phyloP scores from a whole-genome alignment of 495 filamentous ascomycete species.

The Trichoderma reesei region DNA sequence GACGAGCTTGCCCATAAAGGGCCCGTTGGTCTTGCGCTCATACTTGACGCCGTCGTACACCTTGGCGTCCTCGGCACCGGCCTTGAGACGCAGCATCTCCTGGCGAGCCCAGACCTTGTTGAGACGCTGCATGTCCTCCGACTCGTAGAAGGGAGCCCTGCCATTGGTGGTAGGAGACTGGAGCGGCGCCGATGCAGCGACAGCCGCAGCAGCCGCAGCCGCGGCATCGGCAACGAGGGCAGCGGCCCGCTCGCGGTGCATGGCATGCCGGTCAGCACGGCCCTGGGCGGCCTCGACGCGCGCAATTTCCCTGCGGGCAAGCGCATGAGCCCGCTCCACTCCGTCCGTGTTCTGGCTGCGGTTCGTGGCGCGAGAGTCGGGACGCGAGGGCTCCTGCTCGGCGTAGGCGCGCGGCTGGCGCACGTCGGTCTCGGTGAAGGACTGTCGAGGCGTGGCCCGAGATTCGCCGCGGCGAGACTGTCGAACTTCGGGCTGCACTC shows the following conservation, averaged over 20 bases:
- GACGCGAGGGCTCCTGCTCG: constrained; percentile 10
- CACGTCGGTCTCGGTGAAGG: constrained; percentile 3
- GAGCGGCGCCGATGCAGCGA: not conserved
- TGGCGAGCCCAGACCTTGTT: constrained; percentile 38
- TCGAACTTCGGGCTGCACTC: constrained; percentile 19
- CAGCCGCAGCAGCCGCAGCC: constrained; percentile 11
- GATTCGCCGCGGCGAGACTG: constrained; percentile 21
- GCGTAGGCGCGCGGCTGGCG: constrained; percentile 1
- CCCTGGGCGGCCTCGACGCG: constrained; percentile 31
- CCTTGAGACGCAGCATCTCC: constrained; percentile 31
- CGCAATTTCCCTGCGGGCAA: constrained; percentile 34
- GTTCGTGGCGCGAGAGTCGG: constrained; percentile 19
- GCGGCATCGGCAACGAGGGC: constrained; percentile 11
- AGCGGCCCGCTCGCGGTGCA: constrained; percentile 18
- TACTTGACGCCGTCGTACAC: constrained; percentile 44
- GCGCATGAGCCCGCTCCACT: constrained; percentile 30
- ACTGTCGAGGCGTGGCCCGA: constrained; percentile 1
- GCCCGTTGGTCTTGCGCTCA: constrained; percentile 41
- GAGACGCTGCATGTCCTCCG: constrained; percentile 31
- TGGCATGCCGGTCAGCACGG: constrained; percentile 28
- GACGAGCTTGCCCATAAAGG: constrained; percentile 43
- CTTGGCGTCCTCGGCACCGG: constrained; percentile 36
- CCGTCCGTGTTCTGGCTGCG: constrained; percentile 19
- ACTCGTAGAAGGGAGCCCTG: constrained; percentile 24
- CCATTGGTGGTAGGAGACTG: constrained; percentile 12